Percentiles rank a stretch among this genome's conserved stretches.
phyloP scores from a whole-genome alignment of 495 filamentous ascomycete species.

The Letharia lupina region DNA sequence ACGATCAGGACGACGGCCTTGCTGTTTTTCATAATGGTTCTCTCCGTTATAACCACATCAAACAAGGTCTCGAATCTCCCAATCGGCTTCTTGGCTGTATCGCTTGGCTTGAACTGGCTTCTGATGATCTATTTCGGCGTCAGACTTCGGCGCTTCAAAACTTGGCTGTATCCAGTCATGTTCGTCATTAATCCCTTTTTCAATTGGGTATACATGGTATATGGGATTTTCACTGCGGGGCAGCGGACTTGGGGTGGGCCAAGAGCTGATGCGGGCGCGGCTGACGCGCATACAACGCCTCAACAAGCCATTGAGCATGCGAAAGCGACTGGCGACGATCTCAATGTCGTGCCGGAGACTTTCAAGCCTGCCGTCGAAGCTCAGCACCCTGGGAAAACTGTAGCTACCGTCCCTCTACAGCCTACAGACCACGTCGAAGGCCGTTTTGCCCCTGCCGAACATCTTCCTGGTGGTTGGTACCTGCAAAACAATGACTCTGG shows the following conservation, averaged over 20 bases:
- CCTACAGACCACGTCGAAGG: constrained; percentile 70
- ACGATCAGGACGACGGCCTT: constrained; percentile 93
- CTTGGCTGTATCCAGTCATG: constrained; percentile 93
- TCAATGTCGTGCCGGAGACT: constrained; percentile 85
- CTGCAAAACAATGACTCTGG: constrained; percentile 31
- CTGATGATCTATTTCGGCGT: constrained; percentile 95
- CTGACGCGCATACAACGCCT: constrained; percentile 68
- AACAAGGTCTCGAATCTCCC: constrained; percentile 71
- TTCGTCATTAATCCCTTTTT: constrained; percentile 94
- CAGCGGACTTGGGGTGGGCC: constrained; percentile 97
- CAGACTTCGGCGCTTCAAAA: constrained; percentile 80
- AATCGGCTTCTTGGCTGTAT: constrained; percentile 92
- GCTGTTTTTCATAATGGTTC: constrained; percentile 90
- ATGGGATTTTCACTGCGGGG: constrained; percentile 80
- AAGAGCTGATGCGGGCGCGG: constrained; percentile 80
- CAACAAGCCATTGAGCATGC: constrained; percentile 79
- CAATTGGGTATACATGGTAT: constrained; percentile 97
- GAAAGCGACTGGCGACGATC: constrained; percentile 71
- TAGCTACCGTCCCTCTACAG: constrained; percentile 47
- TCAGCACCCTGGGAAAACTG: constrained; percentile 33
- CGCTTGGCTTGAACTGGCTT: constrained; percentile 85
- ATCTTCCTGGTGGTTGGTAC: constrained; percentile 49
- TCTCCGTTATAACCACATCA: constrained; percentile 79
- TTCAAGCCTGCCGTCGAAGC: constrained; percentile 67
- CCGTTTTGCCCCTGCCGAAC: constrained; percentile 35